Conservation (phyloP, 2,329 filamentous ascomycete species). For the Tolypocladium paradoxum region DNA sequence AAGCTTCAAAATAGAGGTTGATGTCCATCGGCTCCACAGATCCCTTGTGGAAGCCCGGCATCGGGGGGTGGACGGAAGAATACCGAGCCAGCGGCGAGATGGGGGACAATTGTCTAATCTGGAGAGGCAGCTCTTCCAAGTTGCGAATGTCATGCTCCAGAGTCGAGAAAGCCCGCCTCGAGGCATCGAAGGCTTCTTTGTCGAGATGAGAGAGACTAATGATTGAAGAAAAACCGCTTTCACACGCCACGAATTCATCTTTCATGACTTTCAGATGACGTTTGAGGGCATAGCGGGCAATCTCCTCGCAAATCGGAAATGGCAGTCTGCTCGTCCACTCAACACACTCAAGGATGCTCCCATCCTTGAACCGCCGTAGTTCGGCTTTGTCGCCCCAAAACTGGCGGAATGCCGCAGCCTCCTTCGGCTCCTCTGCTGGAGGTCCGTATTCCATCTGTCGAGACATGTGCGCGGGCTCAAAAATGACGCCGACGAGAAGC, state of each 20-base stretch:
- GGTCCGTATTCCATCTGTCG: conserved; percentile 84
- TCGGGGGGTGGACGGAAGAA: conserved; percentile 42
- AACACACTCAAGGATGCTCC: conserved; percentile 83
- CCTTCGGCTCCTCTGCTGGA: conserved; percentile 72
- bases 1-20: conserved; percentile 85
- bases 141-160: conserved; percentile 69
- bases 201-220: conserved; percentile 36
- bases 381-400: conserved; percentile 97
- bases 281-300: conserved; percentile 59
- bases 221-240: conserved; percentile 37
- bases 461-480: conserved; percentile 60
- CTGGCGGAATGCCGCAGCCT: conserved; percentile 68
- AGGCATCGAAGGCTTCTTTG: conserved; percentile 52
- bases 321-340: conserved; percentile 64
- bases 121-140: conserved; percentile 77
- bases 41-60: conserved; percentile 31
- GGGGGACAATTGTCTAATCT: conserved; percentile 68
- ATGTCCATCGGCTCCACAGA: conserved; percentile 56
- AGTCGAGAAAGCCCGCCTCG: conserved; percentile 58
- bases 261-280: conserved; percentile 55
- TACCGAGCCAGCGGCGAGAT: conserved; percentile 65
- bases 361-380: conserved; percentile 87
- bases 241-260: conserved; percentile 40
- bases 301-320: conserved; percentile 65
- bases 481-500: conserved; percentile 56